A percentile compares a stretch with the other conserved stretches of the same genome.
These are phyloP conservation scores for Parathielavia hyrcaniae DNA, from an alignment of 495 filamentous ascomycete genomes.

Conservation along the genomic window DNA sequence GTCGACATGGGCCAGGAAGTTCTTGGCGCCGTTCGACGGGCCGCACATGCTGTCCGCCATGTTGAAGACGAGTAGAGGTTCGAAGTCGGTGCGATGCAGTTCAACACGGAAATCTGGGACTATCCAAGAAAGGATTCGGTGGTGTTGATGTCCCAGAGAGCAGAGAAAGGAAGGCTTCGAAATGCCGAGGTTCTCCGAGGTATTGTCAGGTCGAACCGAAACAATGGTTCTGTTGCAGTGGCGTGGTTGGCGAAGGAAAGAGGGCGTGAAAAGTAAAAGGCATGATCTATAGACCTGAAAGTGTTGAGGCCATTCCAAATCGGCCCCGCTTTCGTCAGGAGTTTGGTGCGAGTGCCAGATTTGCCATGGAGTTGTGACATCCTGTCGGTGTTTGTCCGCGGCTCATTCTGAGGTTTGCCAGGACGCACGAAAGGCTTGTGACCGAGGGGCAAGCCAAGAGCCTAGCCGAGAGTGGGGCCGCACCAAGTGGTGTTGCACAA, in stretches of 20 bases:
- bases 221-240: not conserved
- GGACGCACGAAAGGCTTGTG: slow-evolving; percentile 8
- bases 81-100: slow-evolving; percentile 2
- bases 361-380: slow-evolving; percentile 12
- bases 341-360: slow-evolving; percentile 2
- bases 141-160: not conserved
- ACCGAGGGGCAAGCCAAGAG: slow-evolving; percentile 13
- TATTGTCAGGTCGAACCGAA: slow-evolving; percentile 11
- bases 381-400: slow-evolving; percentile 1
- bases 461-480: not conserved
- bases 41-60: slow-evolving; percentile 86
- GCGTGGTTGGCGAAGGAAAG: slow-evolving; percentile 7
- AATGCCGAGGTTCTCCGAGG: slow-evolving; percentile 18
- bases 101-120: not conserved
- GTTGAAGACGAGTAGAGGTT: slow-evolving; percentile 21
- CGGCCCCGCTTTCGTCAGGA: not conserved
- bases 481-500: not conserved
- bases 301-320: slow-evolving; percentile 9
- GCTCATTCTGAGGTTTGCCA: not conserved
- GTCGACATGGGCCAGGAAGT: slow-evolving; percentile 71
- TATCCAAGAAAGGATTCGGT: not conserved
- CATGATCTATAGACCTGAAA: slow-evolving; percentile 13
- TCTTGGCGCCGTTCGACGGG: slow-evolving; percentile 81
- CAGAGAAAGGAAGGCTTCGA: not conserved
- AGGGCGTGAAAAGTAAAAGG: not conserved